Conservation (phyloP, 495 filamentous ascomycete species). For the Podospora appendiculata region DNA sequence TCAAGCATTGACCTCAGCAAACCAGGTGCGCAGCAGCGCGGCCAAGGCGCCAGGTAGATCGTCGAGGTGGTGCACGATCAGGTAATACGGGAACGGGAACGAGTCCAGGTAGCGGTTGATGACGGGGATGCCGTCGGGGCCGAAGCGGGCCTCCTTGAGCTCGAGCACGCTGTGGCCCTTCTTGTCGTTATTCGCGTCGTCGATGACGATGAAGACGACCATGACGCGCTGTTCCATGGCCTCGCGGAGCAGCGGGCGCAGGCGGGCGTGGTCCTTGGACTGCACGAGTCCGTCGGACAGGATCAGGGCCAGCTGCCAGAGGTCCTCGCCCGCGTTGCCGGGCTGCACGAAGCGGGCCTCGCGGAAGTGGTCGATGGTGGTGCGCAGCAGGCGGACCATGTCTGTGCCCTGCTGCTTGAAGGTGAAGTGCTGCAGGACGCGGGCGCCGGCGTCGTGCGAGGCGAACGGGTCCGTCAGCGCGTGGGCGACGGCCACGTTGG, state of each 20-base stretch:
- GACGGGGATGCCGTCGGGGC: conserved; percentile 52
- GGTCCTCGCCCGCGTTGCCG: conserved; percentile 55
- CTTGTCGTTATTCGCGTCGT: conserved; percentile 50
- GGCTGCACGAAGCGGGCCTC: conserved; percentile 54
- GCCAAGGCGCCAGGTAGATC: conserved; percentile 86
- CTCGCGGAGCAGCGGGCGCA: conserved; percentile 72
- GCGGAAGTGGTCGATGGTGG: conserved; percentile 74
- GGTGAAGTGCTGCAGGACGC: conserved; percentile 74
- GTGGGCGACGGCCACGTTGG: conserved; percentile 79
- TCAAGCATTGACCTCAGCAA: conserved; percentile 68
- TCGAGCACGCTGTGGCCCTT: conserved; percentile 59
- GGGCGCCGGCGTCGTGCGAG: conserved; percentile 71
- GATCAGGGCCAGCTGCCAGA: conserved; percentile 95
- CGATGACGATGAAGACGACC: conserved; percentile 95
- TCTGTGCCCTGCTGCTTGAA: conserved; percentile 83
- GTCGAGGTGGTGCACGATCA: conserved; percentile 85
- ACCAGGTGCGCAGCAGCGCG: conserved; percentile 88
- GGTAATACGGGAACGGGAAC: conserved; percentile 93
- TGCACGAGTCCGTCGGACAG: conserved; percentile 91
- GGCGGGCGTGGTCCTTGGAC: conserved; percentile 63
- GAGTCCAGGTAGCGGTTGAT: conserved; percentile 86
- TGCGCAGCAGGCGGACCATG: conserved; percentile 65
- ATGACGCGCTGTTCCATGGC: conserved; percentile 92
- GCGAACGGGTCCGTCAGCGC: conserved; percentile 73
- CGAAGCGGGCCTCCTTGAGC: conserved; percentile 72